A percentile compares a stretch with the other conserved stretches of the same genome.
Evolutionary conservation across 1,284 basidiomycete species (phyloP).

Genomic region (Pseudozyma thailandica): DNA sequence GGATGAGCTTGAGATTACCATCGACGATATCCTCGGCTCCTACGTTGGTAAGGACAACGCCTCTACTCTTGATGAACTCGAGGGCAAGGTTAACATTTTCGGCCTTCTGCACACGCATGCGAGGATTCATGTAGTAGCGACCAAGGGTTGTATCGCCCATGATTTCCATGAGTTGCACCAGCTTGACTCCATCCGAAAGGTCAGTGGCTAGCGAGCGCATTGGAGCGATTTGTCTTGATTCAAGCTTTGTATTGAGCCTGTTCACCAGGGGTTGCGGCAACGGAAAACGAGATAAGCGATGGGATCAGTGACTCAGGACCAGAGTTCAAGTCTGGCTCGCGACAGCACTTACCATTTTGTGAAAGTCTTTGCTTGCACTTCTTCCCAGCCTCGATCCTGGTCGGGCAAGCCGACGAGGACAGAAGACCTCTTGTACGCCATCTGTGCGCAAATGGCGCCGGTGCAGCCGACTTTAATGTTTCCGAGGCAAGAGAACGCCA

Average conservation of each 20-base stretch:
- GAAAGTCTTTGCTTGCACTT: slow-evolving; percentile 65
- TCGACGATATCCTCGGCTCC: slow-evolving; percentile 98
- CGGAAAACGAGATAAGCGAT: not conserved
- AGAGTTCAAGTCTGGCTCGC: not conserved
- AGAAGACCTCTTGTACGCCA: slow-evolving; percentile 62
- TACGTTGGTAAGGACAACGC: slow-evolving; percentile 96
- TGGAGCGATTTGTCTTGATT: slow-evolving; percentile 83
- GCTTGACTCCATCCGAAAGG: slow-evolving; percentile 90
- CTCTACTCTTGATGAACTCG: slow-evolving; percentile 92
- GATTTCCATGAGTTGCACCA: slow-evolving; percentile 77
- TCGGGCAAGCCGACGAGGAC: slow-evolving; percentile 59
- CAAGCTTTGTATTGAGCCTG: slow-evolving; percentile 95
- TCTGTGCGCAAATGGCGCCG: slow-evolving; percentile 11
- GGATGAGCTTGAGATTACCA: slow-evolving; percentile 93
- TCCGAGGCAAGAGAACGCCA: not conserved
- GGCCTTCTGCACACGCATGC: slow-evolving; percentile 93
- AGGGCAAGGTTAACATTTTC: slow-evolving; percentile 97
- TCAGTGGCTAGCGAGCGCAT: slow-evolving; percentile 90
- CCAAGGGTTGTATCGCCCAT: slow-evolving; percentile 82
- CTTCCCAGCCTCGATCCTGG: slow-evolving; percentile 63
- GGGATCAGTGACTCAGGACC: not conserved
- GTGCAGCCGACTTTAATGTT: not conserved
- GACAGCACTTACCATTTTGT: slow-evolving; percentile 60
- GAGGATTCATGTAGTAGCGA: slow-evolving; percentile 86
- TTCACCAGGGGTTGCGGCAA: not conserved